Base-by-base conservation (phyloP, 2,329 filamentous ascomycete species). In the Clonostachys solani region DNA sequence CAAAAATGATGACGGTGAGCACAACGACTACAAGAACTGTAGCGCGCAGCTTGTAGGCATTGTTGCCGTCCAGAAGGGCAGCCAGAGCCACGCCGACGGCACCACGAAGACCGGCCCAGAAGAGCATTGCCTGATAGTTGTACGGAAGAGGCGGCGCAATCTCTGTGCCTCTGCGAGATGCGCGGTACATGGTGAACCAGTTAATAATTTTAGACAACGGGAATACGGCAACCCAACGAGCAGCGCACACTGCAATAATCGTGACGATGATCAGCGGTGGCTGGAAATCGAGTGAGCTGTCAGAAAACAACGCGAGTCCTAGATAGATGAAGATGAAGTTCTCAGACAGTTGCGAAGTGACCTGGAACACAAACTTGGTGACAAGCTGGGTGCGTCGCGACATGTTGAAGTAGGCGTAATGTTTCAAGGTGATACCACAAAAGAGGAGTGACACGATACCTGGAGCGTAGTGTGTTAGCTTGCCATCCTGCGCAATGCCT, bases 271-370 rank as follows among this genome's bases (percentile, higher is more conserved):
- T 97, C 60, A 99, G 89, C 4, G 96, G 82, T 1, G 94, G 94
- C 61, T 96, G 95, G 71, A 95, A 99, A 50, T 89, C 83, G 19
- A 96, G 77, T 44, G 89, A 83, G 45, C 84, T 84, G 58, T 97
- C 92, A 4, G 94, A 96, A 65, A 99, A 97, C 29, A 99, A 78
- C 1, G 94, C 95, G 4, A 99, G 76, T 6, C 94, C 94, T 0
- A 99, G 82, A 62, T 99, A 99, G 66, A 99, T 99, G 73, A 99
- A 99, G 67, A 99, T 99, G 64, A 99, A 99, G 67, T 99, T 99
- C 70, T 99, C 94, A 0, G 92, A 96, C 42, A 99, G 72, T 67
- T 99, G 94, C 5, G 94, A 89, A 57, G 95, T 85, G 52, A 96
- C 86, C 65, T 95, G 90, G 72, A 99, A 99, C 48, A 96, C 80